Evolutionary conservation across 768 basidiomycete genomes (phyloP).

Genomic region (Auriculariales sp.): DNA sequence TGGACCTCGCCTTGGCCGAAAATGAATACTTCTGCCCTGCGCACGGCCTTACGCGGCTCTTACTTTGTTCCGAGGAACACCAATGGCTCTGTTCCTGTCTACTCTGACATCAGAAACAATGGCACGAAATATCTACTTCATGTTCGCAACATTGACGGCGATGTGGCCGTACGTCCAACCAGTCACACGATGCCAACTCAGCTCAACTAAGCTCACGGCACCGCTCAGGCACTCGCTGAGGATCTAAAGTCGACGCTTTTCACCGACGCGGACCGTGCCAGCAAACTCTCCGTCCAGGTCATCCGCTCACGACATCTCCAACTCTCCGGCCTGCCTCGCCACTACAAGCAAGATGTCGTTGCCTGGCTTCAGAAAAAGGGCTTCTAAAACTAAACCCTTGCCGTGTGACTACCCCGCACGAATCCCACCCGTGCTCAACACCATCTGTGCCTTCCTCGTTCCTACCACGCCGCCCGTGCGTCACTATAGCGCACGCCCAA

Average conservation of each 20-base stretch:
- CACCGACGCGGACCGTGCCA: conserved; percentile 28
- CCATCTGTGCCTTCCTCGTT: too few species aligned
- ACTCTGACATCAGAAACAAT: conserved; percentile 56
- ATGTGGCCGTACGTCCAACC: conserved; percentile 30
- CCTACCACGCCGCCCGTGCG: too few species aligned
- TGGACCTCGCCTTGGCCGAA: too few species aligned
- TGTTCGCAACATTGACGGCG: conserved; percentile 58
- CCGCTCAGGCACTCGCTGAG: conserved; percentile 37
- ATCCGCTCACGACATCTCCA: conserved; percentile 36
- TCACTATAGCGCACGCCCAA: too few species aligned
- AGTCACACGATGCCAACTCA: neutral
- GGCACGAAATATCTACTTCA: conserved; percentile 42
- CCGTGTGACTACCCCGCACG: too few species aligned
- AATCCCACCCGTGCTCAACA: too few species aligned
- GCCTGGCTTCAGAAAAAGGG: conserved; percentile 51
- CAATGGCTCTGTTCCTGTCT: conserved; percentile 56
- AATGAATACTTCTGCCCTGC: too few species aligned
- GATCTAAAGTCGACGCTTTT: conserved; percentile 44
- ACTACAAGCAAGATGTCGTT: conserved; percentile 45
- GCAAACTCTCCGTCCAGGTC: conserved; percentile 33
- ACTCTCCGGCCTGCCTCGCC: conserved; percentile 37
- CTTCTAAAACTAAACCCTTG: too few species aligned
- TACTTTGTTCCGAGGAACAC: conserved; percentile 58
- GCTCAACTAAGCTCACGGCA: neutral
- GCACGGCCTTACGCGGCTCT: too few species aligned